phyloP scores from a whole-genome alignment of 768 basidiomycete genomes.

The Mycena albidolilacea region DNA sequence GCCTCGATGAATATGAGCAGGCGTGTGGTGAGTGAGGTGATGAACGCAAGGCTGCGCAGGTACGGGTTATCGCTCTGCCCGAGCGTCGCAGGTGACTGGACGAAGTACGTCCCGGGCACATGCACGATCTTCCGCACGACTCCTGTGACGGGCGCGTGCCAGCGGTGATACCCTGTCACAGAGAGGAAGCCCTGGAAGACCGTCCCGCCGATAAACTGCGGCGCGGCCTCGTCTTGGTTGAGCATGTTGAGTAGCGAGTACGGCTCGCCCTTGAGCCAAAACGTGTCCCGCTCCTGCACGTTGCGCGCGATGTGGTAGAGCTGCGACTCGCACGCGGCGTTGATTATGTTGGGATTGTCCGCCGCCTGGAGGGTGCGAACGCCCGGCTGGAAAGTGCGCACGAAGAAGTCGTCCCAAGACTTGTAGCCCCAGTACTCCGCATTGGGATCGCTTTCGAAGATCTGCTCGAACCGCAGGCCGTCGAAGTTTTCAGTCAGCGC shows the following conservation, averaged over 20 bases:
- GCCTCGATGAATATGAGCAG: slow-evolving; percentile 61
- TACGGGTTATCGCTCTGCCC: slow-evolving; percentile 1
- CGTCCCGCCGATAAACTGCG: slow-evolving; percentile 58
- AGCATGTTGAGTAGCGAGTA: slow-evolving; percentile 68
- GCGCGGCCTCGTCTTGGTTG: slow-evolving; percentile 48
- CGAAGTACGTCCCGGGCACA: slow-evolving; percentile 61
- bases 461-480: slow-evolving; percentile 47
- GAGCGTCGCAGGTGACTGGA: slow-evolving; percentile 40
- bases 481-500: slow-evolving; percentile 35
- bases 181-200: slow-evolving; percentile 64
- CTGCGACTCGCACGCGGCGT: slow-evolving; percentile 61
- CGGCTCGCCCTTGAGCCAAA: slow-evolving; percentile 67
- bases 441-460: slow-evolving; percentile 56
- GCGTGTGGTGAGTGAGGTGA: slow-evolving; percentile 57
- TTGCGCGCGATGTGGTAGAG: slow-evolving; percentile 51
- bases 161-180: slow-evolving; percentile 64
- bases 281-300: slow-evolving; percentile 54
- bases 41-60: slow-evolving; percentile 52
- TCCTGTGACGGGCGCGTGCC: slow-evolving; percentile 65
- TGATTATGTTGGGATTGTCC: slow-evolving; percentile 47
- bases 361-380: slow-evolving; percentile 51
- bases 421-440: slow-evolving; percentile 53
- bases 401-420: slow-evolving; percentile 62
- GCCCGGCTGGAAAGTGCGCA: slow-evolving; percentile 49
- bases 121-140: slow-evolving; percentile 48